phyloP scores from a whole-genome alignment of 805 yeast species.

The Torulaspora delbrueckii region DNA sequence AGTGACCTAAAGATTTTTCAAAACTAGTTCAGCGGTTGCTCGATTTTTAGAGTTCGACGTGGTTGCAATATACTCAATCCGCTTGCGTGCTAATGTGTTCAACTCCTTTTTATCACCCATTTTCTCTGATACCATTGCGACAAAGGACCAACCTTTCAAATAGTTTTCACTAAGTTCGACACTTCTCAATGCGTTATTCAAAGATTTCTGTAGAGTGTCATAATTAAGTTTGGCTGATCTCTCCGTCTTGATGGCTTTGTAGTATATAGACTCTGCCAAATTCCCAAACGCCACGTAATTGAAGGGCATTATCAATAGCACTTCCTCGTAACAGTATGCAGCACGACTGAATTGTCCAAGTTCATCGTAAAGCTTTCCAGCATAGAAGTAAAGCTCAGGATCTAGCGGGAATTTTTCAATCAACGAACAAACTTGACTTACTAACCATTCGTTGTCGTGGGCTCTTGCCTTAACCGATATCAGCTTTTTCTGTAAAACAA shows the following conservation, averaged over 20 bases:
- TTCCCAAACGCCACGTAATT: constrained; percentile 33
- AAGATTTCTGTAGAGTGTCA: constrained; percentile 21
- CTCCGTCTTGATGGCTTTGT: constrained; percentile 16
- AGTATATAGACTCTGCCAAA: constrained; percentile 26
- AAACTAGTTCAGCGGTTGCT: constrained; percentile 36
- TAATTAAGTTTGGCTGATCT: constrained; percentile 7
- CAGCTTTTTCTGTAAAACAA: constrained; percentile 28
- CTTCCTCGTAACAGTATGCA: constrained; percentile 63
- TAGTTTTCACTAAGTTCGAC: constrained; percentile 72
- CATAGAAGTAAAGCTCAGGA: constrained; percentile 70
- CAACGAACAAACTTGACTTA: constrained; percentile 19
- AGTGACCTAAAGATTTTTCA: constrained; percentile 13
- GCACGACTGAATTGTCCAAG: constrained; percentile 65
- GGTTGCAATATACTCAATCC: constrained; percentile 36
- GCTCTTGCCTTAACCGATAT: constrained; percentile 23
- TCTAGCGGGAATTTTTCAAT: constrained; percentile 57
- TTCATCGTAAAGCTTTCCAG: constrained; percentile 57
- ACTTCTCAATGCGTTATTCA: constrained; percentile 57
- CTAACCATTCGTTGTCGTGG: constrained; percentile 16
- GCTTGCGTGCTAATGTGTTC: constrained; percentile 35
- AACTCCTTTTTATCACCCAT: constrained; percentile 32
- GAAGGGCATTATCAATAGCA: constrained; percentile 59
- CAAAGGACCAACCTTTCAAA: constrained; percentile 70
- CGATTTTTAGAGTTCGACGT: constrained; percentile 34
- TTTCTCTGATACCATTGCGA: constrained; percentile 39